Percentiles rank a stretch among this genome's conserved stretches.
These are phyloP conservation scores for Leishmania turanica DNA, from an alignment of 208 protist genomes.

Conservation along the genomic window DNA sequence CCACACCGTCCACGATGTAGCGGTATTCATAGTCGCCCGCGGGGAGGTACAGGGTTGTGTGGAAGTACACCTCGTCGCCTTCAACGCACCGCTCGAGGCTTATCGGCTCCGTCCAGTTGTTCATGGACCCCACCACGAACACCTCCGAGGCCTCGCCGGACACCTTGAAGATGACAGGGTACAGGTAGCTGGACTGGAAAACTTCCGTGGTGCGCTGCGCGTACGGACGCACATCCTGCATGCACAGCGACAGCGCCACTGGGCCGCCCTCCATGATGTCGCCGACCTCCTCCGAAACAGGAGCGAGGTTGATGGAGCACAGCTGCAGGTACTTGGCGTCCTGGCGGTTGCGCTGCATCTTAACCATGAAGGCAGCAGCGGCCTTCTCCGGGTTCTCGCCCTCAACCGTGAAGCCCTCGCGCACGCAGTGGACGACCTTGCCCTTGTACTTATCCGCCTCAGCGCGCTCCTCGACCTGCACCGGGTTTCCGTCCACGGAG, in stretches of 20 bases:
- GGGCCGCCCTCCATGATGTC: slow-evolving; percentile 82
- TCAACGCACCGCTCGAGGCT: slow-evolving; percentile 82
- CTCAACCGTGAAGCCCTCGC: slow-evolving; percentile 90
- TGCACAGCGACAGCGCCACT: slow-evolving; percentile 83
- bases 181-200: slow-evolving; percentile 88
- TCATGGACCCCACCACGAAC: slow-evolving; percentile 92
- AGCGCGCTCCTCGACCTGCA: slow-evolving; percentile 86
- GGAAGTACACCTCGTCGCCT: slow-evolving; percentile 84
- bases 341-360: slow-evolving; percentile 75
- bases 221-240: slow-evolving; percentile 90
- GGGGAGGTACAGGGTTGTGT: slow-evolving; percentile 92
- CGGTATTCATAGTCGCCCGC: slow-evolving; percentile 93
- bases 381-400: slow-evolving; percentile 82
- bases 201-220: slow-evolving; percentile 78
- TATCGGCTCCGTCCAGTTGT: slow-evolving; percentile 92
- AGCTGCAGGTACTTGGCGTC: slow-evolving; percentile 79
- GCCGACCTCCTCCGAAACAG: slow-evolving; percentile 47
- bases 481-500: slow-evolving; percentile 87
- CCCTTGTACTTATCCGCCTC: slow-evolving; percentile 88
- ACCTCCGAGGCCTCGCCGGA: slow-evolving; percentile 90
- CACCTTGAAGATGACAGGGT: slow-evolving; percentile 90
- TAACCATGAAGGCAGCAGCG: slow-evolving; percentile 85
- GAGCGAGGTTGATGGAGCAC: slow-evolving; percentile 76
- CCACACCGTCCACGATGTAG: slow-evolving; percentile 93
- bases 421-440: slow-evolving; percentile 91